These are phyloP conservation scores for Capillidium heterosporum DNA, from an alignment of 371 early-diverging fungal species.

Conservation along the genomic window DNA sequence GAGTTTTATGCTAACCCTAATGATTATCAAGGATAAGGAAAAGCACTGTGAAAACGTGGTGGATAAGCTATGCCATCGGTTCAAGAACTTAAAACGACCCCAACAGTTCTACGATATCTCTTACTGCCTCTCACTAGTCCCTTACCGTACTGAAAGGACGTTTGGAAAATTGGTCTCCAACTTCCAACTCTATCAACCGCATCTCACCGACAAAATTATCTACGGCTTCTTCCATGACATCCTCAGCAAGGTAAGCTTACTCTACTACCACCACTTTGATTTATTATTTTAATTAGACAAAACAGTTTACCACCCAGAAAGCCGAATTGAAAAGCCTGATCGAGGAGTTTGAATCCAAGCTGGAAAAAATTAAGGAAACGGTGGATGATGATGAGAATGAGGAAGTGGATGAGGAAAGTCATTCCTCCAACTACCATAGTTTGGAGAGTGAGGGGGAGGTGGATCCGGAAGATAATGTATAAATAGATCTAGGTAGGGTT, in stretches of 20 bases:
- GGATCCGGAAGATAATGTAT: no score
- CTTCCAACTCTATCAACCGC: slow-evolving; percentile 68
- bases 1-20: background rate
- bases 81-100: slow-evolving; percentile 46
- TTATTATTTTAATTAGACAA: slow-evolving; percentile 20
- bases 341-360: slow-evolving; percentile 63
- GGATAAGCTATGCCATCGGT: slow-evolving; percentile 87
- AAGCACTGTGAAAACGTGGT: slow-evolving; percentile 82
- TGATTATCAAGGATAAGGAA: slow-evolving; percentile 31
- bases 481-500: no score
- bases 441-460: no score
- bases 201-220: slow-evolving; percentile 64
- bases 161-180: slow-evolving; percentile 64
- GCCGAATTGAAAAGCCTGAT: slow-evolving; percentile 50
- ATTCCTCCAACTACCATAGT: no score
- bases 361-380: slow-evolving; percentile 10
- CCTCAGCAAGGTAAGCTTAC: slow-evolving; percentile 41
- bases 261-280: background rate
- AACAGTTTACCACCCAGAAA: slow-evolving; percentile 38
- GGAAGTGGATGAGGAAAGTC: background rate
- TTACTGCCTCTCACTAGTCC: slow-evolving; percentile 71
- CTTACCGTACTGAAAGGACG: slow-evolving; percentile 66
- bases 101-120: slow-evolving; percentile 85
- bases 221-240: slow-evolving; percentile 68
- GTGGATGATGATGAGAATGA: background rate